Percentiles rank a stretch among this genome's conserved stretches.
Conservation (phyloP, 805 yeast species). For the Ascoidea asiatica region DNA sequence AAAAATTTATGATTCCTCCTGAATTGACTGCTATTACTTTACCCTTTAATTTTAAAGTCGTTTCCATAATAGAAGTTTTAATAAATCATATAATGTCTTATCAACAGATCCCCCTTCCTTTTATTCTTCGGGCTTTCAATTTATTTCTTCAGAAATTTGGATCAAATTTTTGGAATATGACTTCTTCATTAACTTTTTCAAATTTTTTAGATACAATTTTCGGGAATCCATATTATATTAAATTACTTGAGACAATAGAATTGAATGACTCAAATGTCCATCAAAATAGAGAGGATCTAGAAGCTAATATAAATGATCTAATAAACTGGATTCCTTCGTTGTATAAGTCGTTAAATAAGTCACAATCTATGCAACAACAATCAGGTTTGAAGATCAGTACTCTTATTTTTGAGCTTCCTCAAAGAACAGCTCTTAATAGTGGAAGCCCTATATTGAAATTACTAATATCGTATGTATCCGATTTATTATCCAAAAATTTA, state of each 20-base stretch:
- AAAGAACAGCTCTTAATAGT: constrained; percentile 3
- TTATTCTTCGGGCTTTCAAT: constrained; percentile 37
- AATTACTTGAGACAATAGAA: constrained; percentile 18
- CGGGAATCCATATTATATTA: constrained; percentile 33
- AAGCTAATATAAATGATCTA: constrained; percentile 27
- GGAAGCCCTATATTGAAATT: constrained; percentile 3
- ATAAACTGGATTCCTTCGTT: constrained; percentile 43
- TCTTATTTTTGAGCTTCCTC: constrained; percentile 24
- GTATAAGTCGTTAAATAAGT: constrained; percentile 26
- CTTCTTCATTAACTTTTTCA: constrained; percentile 39
- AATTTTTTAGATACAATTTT: constrained; percentile 49
- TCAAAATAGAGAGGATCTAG: constrained; percentile 17
- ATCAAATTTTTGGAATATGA: constrained; percentile 36
- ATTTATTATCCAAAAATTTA: constrained; percentile 7
- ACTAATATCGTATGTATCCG: constrained; percentile 6
- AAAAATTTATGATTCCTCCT: constrained; percentile 15
- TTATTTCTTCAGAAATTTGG: constrained; percentile 29
- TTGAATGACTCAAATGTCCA: constrained; percentile 16
- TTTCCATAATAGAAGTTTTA: constrained; percentile 25
- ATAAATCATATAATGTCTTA: constrained; percentile 39
- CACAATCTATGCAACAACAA: constrained; percentile 31
- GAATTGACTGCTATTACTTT: constrained; percentile 13
- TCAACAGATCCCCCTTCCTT: constrained; percentile 29
- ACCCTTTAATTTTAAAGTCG: constrained; percentile 17
- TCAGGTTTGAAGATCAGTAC: constrained; percentile 38